A percentile compares a stretch with the other conserved stretches of the same genome.
Evolutionary conservation across 2,329 filamentous ascomycete genomes (phyloP).

Genomic region (Phyllosticta paracitricarpa): DNA sequence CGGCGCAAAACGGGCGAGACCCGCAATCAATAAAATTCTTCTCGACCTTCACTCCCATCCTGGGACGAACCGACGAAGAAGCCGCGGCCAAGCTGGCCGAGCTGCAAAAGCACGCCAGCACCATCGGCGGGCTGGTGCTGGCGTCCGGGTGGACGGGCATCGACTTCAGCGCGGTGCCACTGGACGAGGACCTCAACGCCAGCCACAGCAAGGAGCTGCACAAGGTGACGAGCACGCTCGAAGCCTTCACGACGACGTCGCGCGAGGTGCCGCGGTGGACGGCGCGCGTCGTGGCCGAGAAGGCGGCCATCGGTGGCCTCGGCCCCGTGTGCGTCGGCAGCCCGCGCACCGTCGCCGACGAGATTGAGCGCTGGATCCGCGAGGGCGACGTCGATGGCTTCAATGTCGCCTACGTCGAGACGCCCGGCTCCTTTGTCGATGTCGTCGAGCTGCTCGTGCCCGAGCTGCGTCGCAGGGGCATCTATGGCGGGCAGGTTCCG

Average conservation of each 20-base stretch:
- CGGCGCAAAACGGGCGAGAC: conserved; percentile 43
- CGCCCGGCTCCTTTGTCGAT: conserved; percentile 32
- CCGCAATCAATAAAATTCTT: conserved; percentile 47
- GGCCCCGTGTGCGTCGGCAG: conserved; percentile 27
- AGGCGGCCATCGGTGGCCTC: conserved; percentile 18
- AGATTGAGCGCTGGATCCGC: conserved; percentile 35
- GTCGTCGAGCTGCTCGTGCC: conserved; percentile 28
- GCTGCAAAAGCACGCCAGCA: conserved; percentile 42
- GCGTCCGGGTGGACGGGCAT: conserved; percentile 52
- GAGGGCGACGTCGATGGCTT: conserved; percentile 33
- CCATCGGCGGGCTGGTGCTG: conserved; percentile 45
- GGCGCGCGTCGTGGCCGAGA: conserved; percentile 22
- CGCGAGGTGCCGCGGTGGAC: conserved; percentile 21
- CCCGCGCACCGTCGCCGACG: conserved; percentile 35
- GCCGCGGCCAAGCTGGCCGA: conserved; percentile 44
- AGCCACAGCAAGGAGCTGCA: conserved; percentile 45
- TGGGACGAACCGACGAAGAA: conserved; percentile 33
- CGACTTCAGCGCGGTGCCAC: conserved; percentile 46
- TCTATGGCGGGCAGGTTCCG: conserved; percentile 16
- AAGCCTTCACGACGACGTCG: conserved; percentile 25
- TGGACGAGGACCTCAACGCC: conserved; percentile 48
- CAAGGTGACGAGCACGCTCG: conserved; percentile 23
- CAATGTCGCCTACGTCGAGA: conserved; percentile 33
- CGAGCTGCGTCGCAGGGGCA: conserved; percentile 25
- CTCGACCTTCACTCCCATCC: conserved; percentile 26